Evolutionary conservation across 2,329 filamentous ascomycete species (phyloP), one percentile per base, ranked within the genome.

Genomic region (Fusarium haematococcum): DNA sequence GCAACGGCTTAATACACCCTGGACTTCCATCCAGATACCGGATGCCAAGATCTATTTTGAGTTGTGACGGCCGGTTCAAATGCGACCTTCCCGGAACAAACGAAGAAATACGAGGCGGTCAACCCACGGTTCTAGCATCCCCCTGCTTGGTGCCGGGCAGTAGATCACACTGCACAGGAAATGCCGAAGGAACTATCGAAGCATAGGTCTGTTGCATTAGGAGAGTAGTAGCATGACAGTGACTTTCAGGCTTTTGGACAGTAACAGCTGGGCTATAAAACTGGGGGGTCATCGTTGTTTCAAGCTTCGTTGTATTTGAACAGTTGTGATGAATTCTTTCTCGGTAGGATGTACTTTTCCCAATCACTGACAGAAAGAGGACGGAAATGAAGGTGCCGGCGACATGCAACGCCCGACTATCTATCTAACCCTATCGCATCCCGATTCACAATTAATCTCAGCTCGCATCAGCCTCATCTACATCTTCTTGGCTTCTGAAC

Each of bases 401-500:
- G 14, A 45, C 20, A 23, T 10, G 16, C 45, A 30, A n/a, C 45
- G 11, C 16, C 10, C 0, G 16, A 8, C 16, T 4, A 13, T 11
- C 10, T 52, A 32, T 2, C 10, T n/a, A 30, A 2, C 18, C 48
- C 2, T 7, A 52, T 13, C 4, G 16, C 25, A n/a, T 58, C 35
- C 33, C 18, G 4, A 7, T 27, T 8, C 16, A 18, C 9, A 11
- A 27, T 41, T 16, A 41, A 23, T 4, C 33, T 27, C 16, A 13
- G 33, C 20, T 13, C 11, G 35, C 25, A 56, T 70, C 68, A 6
- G 25, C 45, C 20, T 50, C 11, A 4, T 60, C 58, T 2, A 63
- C 68, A 14, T 70, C 68, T 13, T 54, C 30, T 16, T 67, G 59
- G 32, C 54, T 45, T 23, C 52, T 63, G 2, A 70, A 63, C n/a